Evolutionary conservation across 306 rosid genomes (phyloP), one percentile per base, ranked within the genome.

Genomic region (Gastrolobium villosum): DNA sequence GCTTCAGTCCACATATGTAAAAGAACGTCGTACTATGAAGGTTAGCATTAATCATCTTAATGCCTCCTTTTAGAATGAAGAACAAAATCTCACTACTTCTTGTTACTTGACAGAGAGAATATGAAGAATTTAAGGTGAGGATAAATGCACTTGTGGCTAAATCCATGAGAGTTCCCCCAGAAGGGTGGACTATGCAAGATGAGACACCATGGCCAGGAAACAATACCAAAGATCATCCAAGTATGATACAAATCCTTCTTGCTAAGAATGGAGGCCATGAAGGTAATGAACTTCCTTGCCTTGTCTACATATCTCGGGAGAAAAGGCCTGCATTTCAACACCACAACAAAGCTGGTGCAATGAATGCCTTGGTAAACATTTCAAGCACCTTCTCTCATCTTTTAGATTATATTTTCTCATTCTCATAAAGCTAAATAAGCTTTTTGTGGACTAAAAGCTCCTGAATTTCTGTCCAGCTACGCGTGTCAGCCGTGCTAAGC

Each of bases 191-290:
- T 35, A 88, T 95, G 99, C 90, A 93, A 88, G 99, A 95, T 77
- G 99, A 95, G 79, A 95, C 98, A 52, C 97, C 99, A 70, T 95
- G 99, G 99, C 99, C 99, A 0, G 99, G 99, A 69, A 94, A 94
- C 91, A 94, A 94, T 72, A 72, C 92, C 46, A 90, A 83, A 72
- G 99, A 95, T 83, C 99, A 95, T 76, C 99, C 98, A 8, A 90
- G 97, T 64, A 92, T 95, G 99, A 93, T 95, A 81, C 99, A 95
- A 76, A 90, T 95, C 43, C 93, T 95, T 86, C 97, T 95, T 52
- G 94, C 93, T 75, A 94, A 82, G 35, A 86, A 86, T 70, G 97
- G 94, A 82, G 97, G 94, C 28, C 87, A 65, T 76, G 91, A 90
- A 77, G 96, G 93, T 41, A 86, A 86, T 77, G 91, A 89, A 66